Base-by-base conservation (phyloP, 1,139 yeast genomes). In the Scheffersomyces insectosa region DNA sequence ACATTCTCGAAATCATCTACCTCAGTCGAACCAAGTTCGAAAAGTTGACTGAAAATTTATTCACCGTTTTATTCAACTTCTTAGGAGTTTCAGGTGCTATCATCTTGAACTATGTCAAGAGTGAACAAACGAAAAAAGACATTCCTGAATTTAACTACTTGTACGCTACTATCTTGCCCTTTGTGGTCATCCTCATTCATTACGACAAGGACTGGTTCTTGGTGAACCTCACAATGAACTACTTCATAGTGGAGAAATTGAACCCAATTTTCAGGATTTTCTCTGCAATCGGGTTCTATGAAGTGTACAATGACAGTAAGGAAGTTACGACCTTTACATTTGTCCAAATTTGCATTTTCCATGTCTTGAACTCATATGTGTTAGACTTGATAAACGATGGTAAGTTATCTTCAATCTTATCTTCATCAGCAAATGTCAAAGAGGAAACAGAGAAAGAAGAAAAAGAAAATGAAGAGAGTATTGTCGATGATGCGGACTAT, bases 81-180 rank as follows among this genome's bases (percentile, higher is more conserved):
- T 29, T 64, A 12, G 79, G 77, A 2, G 64, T 71, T 1, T 38
- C 56, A 1, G 44, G 66, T 31, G 75, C 71, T 8, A 47, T 62
- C 41, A 42, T 64, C 23, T 56, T 70, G 43, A 61, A 66, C 39
- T 64, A 66, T 45, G 53, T 60, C 25, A 57, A 56, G 42, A 37
- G 38, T 32, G 48, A 56, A 47, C 49, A 42, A 25, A 32, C 46
- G 35, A 25, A 48, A 13, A 50, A 50, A 42, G 40, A 42, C 12
- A 52, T 65, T 34, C 78, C 78, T 5, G 75, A 70, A 40, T 74
- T 73, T 51, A 68, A 72, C 49, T 56, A 65, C 44, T 39, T 73
- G 11, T 70, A 70, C 51, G 58, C 73, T 23, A 49, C 68, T 5
- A 46, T 70, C 28, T 48, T 74, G 7, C 77, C 78, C 1, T 53